These are phyloP conservation scores for Sanghuangporus sanghuang DNA, from an alignment of 1,284 basidiomycete genomes.

Conservation along the genomic window DNA sequence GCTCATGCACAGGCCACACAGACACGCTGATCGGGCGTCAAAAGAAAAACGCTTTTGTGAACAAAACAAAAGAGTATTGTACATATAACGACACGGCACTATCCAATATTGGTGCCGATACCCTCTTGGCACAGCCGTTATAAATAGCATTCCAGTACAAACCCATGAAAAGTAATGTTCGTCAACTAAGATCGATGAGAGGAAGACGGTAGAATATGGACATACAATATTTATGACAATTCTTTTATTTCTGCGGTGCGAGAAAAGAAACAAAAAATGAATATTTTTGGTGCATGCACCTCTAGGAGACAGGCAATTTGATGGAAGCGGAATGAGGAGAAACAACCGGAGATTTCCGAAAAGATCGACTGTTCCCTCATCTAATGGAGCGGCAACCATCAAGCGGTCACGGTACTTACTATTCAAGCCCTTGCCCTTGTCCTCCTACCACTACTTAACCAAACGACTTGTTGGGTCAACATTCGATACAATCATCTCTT, in stretches of 20 bases:
- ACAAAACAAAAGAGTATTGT: neutral
- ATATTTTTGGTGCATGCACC: neutral
- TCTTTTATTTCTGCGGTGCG: too few relatives aligned
- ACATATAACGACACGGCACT: neutral
- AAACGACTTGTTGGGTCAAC: neutral
- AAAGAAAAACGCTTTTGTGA: neutral
- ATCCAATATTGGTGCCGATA: neutral
- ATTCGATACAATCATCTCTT: neutral
- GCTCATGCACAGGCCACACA: neutral
- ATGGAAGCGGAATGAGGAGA: neutral
- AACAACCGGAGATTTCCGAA: neutral
- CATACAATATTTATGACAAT: neutral
- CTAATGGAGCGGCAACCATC: neutral
- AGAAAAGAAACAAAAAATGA: too few relatives aligned
- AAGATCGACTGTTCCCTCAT: neutral
- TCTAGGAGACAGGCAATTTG: neutral
- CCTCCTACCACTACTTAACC: neutral
- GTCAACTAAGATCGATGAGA: neutral
- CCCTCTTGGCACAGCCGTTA: neutral
- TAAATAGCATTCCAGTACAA: neutral
- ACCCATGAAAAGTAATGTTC: too few relatives aligned
- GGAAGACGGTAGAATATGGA: neutral
- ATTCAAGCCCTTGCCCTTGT: slow-evolving; percentile 2
- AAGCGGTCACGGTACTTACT: neutral
- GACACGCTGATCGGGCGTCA: neutral